These are phyloP conservation scores for Chrysoporthe austroafricana DNA, from an alignment of 2,329 filamentous ascomycete species.

Conservation along the genomic window DNA sequence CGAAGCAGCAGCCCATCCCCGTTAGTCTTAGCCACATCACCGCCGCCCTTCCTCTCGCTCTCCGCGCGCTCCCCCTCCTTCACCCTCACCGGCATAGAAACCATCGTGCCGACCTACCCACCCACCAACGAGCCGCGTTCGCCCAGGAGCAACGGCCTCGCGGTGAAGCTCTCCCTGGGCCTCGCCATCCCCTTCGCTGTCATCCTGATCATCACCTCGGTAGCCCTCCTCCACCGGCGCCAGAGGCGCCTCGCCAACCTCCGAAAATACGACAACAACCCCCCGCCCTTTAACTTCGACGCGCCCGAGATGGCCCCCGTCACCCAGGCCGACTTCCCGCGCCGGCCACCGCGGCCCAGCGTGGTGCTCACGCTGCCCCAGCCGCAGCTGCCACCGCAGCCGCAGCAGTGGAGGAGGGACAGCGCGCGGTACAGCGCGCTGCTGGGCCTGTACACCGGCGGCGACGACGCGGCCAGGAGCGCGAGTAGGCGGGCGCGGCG, in stretches of 20 bases:
- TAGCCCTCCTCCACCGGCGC: conserved; percentile 19
- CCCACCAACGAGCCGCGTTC: neutral
- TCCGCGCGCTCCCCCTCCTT: neutral
- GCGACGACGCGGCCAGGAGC: neutral
- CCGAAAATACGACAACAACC: neutral
- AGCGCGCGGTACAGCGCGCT: neutral
- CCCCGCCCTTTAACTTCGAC: conserved; percentile 12
- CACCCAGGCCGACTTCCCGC: conserved; percentile 4
- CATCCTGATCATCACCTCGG: conserved; percentile 14
- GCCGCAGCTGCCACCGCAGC: too few relatives aligned
- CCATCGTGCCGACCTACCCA: conserved; percentile 11
- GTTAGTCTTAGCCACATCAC: neutral
- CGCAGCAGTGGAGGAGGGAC: neutral
- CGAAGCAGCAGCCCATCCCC: neutral
- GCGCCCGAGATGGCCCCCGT: conserved; percentile 20
- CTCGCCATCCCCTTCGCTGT: conserved; percentile 23
- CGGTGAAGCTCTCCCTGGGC: conserved; percentile 23
- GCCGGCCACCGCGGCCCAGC: neutral
- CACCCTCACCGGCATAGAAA: conserved; percentile 10
- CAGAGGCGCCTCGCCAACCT: conserved; percentile 10
- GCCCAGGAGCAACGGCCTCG: conserved; percentile 4
- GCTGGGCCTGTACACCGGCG: neutral
- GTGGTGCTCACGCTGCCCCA: neutral
- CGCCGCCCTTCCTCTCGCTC: neutral
- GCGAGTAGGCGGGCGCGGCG: neutral